Conservation (phyloP, 257 asterid genomes). For the Fraxinus anomala region DNA sequence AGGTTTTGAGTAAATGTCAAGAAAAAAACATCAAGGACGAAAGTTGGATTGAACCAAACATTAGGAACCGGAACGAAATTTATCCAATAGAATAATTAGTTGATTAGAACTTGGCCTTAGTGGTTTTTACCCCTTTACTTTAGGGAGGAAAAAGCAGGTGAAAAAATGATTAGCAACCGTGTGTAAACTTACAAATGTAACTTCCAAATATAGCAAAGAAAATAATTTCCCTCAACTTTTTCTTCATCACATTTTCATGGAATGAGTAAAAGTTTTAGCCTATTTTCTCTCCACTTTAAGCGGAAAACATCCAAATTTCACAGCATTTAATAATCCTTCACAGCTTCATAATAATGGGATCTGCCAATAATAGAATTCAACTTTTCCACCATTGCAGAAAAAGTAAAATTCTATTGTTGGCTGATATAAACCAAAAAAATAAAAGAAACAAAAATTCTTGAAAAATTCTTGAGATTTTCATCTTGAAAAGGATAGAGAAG, state of each 20-base stretch:
- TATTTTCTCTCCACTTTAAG: constrained; percentile 46
- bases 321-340: constrained; percentile 32
- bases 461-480: constrained; percentile 2
- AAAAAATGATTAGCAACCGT: neutral
- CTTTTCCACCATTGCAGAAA: constrained; percentile 29
- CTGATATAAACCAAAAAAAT: constrained; percentile 25
- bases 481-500: neutral
- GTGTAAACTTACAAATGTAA: constrained; percentile 16
- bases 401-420: constrained; percentile 23
- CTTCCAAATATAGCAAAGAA: constrained; percentile 11
- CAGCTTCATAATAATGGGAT: constrained; percentile 37
- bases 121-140: neutral
- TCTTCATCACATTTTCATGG: constrained; percentile 27
- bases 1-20: too few relatives aligned
- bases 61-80: too few relatives aligned
- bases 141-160: neutral
- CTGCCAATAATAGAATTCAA: constrained; percentile 29
- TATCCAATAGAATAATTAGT: too few relatives aligned
- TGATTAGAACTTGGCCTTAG: too few relatives aligned
- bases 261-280: constrained; percentile 42
- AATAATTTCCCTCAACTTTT: constrained; percentile 6
- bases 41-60: too few relatives aligned
- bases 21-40: too few relatives aligned
- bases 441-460: neutral
- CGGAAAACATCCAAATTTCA: constrained; percentile 35